Base-by-base conservation (phyloP, 2,329 filamentous ascomycete species). In the Verticillium dahliae region DNA sequence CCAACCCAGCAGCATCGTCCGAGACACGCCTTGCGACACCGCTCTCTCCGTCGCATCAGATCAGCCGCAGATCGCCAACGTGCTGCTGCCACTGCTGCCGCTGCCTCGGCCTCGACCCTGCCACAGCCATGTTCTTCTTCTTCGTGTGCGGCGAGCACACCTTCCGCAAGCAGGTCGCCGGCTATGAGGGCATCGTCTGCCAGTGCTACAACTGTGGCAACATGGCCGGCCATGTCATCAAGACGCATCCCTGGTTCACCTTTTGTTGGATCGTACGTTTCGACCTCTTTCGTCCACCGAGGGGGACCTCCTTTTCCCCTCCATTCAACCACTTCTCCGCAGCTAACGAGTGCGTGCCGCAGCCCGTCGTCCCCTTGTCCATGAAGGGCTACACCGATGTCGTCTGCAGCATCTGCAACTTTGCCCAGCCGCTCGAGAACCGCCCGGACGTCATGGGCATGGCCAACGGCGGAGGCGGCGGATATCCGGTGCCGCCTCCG, bases 331-430 rank as follows among this genome's bases (percentile, higher is more conserved):
- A 27, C 2, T 27, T 27, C 27, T 3, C 27, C 3, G 3, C 27
- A 27, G 27, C 27, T 27, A 27, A 27, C 27, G 27, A 27, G 27
- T 27, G 27, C 27, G 27, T 27, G 31, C 6, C 41, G 6, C 45
- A 88, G 83, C 90, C 90, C 57, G 74, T 93, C 56, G 80, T 93
- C 33, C 90, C 90, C 0, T 87, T 92, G 69, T 87, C 85, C 56
- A 78, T 88, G 66, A 81, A 84, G 62, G 85, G 85, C 60, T 87
- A 88, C 74, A 79, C 87, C 67, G 89, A 92, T 69, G 82, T 94
- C 61, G 78, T 81, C 62, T 94, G 90, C 78, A 82, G 86, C 69
- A 86, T 92, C 72, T 94, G 90, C 81, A 86, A 88, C 72, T 92
- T 91, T 72, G 82, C 85, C 65, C 89, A 93, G 72, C 85, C 86